Conservation (phyloP, 371 early-diverging fungal species). For the Syncephalastrum contaminatum region DNA sequence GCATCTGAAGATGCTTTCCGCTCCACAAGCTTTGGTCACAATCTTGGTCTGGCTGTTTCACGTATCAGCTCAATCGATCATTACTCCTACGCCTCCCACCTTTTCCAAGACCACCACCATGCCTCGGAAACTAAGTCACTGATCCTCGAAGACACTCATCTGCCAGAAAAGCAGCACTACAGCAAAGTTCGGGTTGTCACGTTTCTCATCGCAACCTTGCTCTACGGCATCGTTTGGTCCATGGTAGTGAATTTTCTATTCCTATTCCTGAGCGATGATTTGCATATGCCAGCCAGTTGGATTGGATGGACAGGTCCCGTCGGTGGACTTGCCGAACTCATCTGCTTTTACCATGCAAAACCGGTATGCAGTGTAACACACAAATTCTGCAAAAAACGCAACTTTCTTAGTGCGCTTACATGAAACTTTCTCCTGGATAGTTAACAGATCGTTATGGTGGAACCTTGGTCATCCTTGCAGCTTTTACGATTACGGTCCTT, state of each 20-base stretch:
- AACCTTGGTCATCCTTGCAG: too few relatives aligned
- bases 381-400: background rate
- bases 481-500: too few relatives aligned
- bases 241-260: constrained; percentile 44
- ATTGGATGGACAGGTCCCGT: constrained; percentile 42
- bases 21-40: background rate
- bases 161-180: constrained; percentile 3
- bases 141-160: constrained; percentile 5
- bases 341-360: constrained; percentile 33
- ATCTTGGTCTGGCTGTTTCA: constrained; percentile 36
- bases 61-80: constrained; percentile 33
- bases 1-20: constrained; percentile 14
- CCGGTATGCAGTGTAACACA: constrained; percentile 17
- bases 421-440: too few relatives aligned
- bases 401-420: background rate
- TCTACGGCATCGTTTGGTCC: constrained; percentile 32
- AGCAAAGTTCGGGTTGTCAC: constrained; percentile 12
- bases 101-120: constrained; percentile 6
- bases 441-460: too few relatives aligned
- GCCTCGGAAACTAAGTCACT: constrained; percentile 11
- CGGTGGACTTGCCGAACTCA: constrained; percentile 33
- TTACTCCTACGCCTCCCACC: too few relatives aligned
- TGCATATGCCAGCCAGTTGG: constrained; percentile 27
- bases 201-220: constrained; percentile 25
- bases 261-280: constrained; percentile 23